phyloP scores from a whole-genome alignment of 495 filamentous ascomycete species.

The Penicillium daleae region DNA sequence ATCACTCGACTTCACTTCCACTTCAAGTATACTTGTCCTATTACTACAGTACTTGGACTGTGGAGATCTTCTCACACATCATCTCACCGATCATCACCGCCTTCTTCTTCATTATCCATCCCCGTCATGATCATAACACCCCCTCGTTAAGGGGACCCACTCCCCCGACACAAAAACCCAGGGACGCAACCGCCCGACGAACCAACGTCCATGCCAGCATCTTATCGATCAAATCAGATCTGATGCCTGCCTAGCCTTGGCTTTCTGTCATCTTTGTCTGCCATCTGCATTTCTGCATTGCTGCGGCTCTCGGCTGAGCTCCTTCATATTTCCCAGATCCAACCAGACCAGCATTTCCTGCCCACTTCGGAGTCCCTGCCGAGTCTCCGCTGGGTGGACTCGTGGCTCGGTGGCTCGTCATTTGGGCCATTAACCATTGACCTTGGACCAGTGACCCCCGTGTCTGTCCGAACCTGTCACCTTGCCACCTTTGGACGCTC shows the following conservation, averaged over 20 bases:
- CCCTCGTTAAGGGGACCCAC: not conserved
- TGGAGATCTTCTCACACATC: not conserved
- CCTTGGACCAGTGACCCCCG: not conserved
- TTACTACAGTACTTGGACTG: too few relatives aligned
- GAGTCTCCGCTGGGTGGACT: not conserved
- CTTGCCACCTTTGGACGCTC: not conserved
- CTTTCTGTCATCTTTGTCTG: not conserved
- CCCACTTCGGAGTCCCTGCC: not conserved
- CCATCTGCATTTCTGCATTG: too few relatives aligned
- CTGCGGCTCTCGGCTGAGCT: too few relatives aligned
- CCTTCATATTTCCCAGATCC: not conserved
- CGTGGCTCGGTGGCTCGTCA: constrained; percentile 1
- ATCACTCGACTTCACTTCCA: not conserved
- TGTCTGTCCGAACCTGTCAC: constrained; percentile 2
- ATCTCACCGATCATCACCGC: not conserved
- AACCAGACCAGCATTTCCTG: not conserved
- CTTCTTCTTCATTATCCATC: not conserved
- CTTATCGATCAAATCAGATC: constrained; percentile 37
- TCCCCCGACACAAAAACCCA: not conserved
- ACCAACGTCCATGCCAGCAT: constrained; percentile 20
- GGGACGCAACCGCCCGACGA: constrained; percentile 4
- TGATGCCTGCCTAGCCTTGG: constrained; percentile 15
- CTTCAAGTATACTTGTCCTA: too few relatives aligned
- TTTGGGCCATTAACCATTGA: not conserved
- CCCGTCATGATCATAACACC: not conserved